Evolutionary conservation across 768 basidiomycete genomes (phyloP), one percentile per base, ranked within the genome.

Genomic region (Lactarius psammicola): DNA sequence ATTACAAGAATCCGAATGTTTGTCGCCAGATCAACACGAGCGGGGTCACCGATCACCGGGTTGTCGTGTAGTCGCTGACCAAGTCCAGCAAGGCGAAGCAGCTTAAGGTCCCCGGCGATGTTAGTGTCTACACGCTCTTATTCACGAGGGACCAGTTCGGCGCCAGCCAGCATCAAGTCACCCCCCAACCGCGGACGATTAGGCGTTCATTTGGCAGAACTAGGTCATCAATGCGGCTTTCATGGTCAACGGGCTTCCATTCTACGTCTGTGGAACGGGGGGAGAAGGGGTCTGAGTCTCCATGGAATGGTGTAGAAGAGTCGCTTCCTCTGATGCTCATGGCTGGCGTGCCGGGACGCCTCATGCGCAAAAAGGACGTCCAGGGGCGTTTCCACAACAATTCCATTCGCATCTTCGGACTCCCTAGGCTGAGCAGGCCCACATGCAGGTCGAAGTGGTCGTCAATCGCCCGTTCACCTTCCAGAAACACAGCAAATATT

Each of bases 81-180:
- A 88, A 90, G 2, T 82, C 98, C 46, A 95, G 94, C 83, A 99
- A 99, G 79, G 88, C 89, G 49, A 95, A 94, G 79, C 82, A 90
- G 15, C 84, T 98, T 71, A 90, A 92, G 72, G 96, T 98, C 58
- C 97, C 96, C 3, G 98, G 96, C 76, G 97, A 99, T 71, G 93
- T 97, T 36, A 88, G 95, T 17, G 83, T 98, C 58, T 98, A 90
- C 76, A 84, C 92, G 20, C 79, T 99, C 60, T 98, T 97, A 85
- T 95, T 93, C 80, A 85, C 84, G 2, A 81, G 79, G 54, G 89
- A 89, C 61, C 82, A 92, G 66, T 95, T 86, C 79, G 87, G 89
- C 1, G 20, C 55, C 4, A n/a, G n/a, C n/a, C n/a, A 23, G 55
- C 13, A 78, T 77, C 1, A 81, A 86, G 23, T 78, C 79, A 69